Evolutionary conservation across 306 rosid species (phyloP).

Genomic region (Herpetospermum pedunculosum): DNA sequence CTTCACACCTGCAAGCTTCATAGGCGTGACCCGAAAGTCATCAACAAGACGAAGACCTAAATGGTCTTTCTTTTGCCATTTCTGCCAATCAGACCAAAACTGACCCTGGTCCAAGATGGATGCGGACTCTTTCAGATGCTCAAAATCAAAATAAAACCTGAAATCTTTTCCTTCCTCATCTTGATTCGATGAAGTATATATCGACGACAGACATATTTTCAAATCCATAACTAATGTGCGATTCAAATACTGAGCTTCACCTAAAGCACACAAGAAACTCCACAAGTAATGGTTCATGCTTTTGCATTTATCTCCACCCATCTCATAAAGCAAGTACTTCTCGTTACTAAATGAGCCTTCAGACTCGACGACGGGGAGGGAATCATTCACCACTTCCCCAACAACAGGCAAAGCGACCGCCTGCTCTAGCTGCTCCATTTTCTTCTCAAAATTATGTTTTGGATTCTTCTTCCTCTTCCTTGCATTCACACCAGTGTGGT

Average conservation of each 20-base stretch:
- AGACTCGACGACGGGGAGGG: constrained; percentile 76
- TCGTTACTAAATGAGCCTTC: constrained; percentile 63
- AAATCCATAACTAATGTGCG: constrained; percentile 94
- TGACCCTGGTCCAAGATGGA: constrained; percentile 80
- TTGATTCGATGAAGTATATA: constrained; percentile 57
- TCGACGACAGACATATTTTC: constrained; percentile 78
- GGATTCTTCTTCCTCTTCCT: constrained; percentile 85
- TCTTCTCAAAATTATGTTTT: constrained; percentile 57
- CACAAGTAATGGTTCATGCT: constrained; percentile 94
- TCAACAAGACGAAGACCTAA: constrained; percentile 69
- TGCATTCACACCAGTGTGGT: constrained; percentile 72
- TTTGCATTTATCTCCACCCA: constrained; percentile 91
- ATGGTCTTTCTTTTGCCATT: constrained; percentile 69
- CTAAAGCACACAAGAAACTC: constrained; percentile 98
- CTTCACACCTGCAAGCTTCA: constrained; percentile 58
- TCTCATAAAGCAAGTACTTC: constrained; percentile 64
- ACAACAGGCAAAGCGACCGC: constrained; percentile 46
- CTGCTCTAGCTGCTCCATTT: constrained; percentile 26
- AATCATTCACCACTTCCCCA: constrained; percentile 78
- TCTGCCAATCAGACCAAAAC: constrained; percentile 85
- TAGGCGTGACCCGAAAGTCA: constrained; percentile 70
- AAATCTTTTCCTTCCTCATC: constrained; percentile 97
- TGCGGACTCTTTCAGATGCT: constrained; percentile 82
- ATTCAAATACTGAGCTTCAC: constrained; percentile 96
- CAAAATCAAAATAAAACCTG: constrained; percentile 92